These are phyloP conservation scores for Casuarina glauca DNA, from an alignment of 306 rosid genomes.

Conservation along the genomic window DNA sequence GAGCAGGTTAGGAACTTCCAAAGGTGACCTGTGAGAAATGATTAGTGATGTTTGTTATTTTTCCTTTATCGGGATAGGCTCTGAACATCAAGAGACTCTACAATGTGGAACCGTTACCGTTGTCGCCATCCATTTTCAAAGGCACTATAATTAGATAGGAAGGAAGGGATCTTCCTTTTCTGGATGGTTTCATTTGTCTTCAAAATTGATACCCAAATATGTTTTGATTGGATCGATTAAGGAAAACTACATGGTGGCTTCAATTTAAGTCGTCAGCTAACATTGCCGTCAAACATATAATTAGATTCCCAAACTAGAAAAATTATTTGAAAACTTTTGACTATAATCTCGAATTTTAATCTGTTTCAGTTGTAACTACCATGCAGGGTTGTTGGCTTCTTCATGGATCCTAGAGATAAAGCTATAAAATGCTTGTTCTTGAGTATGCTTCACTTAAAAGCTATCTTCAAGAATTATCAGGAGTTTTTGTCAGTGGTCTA, in stretches of 20 bases:
- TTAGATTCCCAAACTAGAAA: not conserved
- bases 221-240: not conserved
- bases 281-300: not conserved
- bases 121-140: not conserved
- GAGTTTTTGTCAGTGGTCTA: not conserved
- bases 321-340: not conserved
- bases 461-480: not conserved
- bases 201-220: not conserved
- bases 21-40: not conserved
- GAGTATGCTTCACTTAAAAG: not conserved
- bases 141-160: not conserved
- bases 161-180: not conserved
- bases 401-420: not conserved
- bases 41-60: not conserved
- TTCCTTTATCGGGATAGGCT: conserved; percentile 8
- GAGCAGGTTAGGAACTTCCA: not conserved
- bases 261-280: not conserved
- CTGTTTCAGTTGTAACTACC: conserved; percentile 8
- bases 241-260: not conserved
- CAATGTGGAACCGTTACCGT: not conserved
- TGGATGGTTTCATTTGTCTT: not conserved
- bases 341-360: not conserved
- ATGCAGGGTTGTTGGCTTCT: not conserved
- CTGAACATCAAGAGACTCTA: not conserved
- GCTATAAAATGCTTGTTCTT: not conserved